Evolutionary conservation across 2,329 filamentous ascomycete genomes (phyloP), one percentile per base, ranked within the genome.

Genomic region (Colletotrichum musae): DNA sequence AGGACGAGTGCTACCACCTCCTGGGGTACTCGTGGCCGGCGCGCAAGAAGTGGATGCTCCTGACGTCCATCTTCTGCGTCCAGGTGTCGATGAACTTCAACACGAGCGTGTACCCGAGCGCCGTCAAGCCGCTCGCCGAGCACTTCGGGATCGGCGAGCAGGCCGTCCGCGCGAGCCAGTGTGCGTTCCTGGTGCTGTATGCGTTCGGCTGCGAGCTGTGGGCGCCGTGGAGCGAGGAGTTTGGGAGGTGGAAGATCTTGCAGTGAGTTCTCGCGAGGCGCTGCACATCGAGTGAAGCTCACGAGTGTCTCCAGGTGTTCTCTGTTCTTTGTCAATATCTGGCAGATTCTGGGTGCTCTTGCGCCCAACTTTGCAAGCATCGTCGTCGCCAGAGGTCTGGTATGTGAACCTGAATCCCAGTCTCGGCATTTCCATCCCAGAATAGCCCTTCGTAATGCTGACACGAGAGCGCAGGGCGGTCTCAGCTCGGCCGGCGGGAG

Each of bases 401-500:
- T 69, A 47, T 15, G 66, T 56, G 1, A 16, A 5, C 12, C 16
- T 10, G 13, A 10, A 26, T 18, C 13, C 9, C 21, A 32, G 7
- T 15, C 50, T 3, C 6, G 2, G 5, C 12, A 21, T 9, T 24
- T 5, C 7, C 3, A 28, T 50, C 16, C 41, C 41, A 43, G 2
- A 48, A 5, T 18, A 0, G 21, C 2, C 6, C 6, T 2, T 32
- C 28, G 28, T 32, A 7, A 9, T 9, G 28, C 43, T 28, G 12
- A 66, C 10, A 10, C 1, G 21, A 4, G 21, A 4, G 0, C 0
- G 7, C 75, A 86, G 2, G 88, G 88, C 51, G 89, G 89, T 67
- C 78, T 91, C 2, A 90, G 87, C 5, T 89, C 88, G 2, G 89
- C 89, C 5, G 90, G 90, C 61, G 89, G 89, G 5, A 89, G 88